phyloP scores from a whole-genome alignment of 163 green algal genomes.

The Scenedesmus sp. region DNA sequence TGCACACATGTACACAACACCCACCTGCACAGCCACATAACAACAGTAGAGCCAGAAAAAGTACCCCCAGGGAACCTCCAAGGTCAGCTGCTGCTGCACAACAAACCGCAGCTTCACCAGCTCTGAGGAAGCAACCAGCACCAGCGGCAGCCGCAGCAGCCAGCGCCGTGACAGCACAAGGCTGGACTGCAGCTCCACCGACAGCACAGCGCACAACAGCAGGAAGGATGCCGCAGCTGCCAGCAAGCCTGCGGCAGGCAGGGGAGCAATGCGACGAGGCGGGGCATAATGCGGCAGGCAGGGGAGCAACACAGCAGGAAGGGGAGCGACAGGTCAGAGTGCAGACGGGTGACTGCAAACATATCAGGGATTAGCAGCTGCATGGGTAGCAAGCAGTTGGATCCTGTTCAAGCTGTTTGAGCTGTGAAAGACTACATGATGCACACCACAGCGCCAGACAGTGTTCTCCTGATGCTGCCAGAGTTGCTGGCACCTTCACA shows the following conservation, averaged over 20 bases:
- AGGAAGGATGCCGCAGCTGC: conserved; percentile 41
- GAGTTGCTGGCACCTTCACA: too few relatives aligned
- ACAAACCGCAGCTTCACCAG: conserved; percentile 80
- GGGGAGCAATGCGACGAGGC: not conserved
- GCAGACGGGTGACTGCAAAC: too few relatives aligned
- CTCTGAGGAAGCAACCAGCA: conserved; percentile 71
- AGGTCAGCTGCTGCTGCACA: conserved; percentile 58
- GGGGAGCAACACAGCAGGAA: not conserved
- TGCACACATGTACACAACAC: not conserved
- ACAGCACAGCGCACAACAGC: conserved; percentile 25
- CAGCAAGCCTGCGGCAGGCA: conserved; percentile 14
- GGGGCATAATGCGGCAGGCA: not conserved
- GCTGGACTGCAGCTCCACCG: conserved; percentile 13
- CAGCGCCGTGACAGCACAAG: conserved; percentile 49
- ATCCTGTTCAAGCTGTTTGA: too few relatives aligned
- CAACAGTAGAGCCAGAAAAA: conserved; percentile 74
- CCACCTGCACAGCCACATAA: conserved; percentile 57
- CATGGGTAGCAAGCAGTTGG: too few relatives aligned
- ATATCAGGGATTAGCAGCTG: too few relatives aligned
- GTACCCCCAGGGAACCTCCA: conserved; percentile 57
- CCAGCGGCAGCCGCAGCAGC: conserved; percentile 71
- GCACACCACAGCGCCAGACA: too few relatives aligned
- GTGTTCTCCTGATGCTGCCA: too few relatives aligned
- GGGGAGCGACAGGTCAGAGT: too few relatives aligned
- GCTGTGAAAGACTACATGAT: too few relatives aligned